Conservation (phyloP, 108 stramenopile species). For the Cylindrotheca closterium region DNA sequence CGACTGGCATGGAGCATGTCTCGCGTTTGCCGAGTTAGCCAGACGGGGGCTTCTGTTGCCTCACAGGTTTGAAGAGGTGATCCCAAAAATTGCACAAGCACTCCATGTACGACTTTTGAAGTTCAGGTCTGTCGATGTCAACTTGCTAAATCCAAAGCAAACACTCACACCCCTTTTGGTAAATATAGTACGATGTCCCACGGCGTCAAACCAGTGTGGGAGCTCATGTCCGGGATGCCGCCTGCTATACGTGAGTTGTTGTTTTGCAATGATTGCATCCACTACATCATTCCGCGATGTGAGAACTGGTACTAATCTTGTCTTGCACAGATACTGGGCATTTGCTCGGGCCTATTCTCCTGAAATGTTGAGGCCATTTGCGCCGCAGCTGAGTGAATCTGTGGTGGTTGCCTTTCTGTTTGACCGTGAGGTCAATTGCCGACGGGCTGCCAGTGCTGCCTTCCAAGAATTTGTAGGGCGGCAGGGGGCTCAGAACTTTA, state of each 20-base stretch:
- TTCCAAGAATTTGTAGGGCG: constrained; percentile 93
- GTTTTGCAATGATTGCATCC: too few relatives aligned
- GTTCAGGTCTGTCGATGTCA: too few relatives aligned
- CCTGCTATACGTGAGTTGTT: constrained; percentile 81
- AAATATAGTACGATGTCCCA: constrained; percentile 79
- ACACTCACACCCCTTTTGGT: neutral
- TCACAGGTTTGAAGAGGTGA: constrained; percentile 69
- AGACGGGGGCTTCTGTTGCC: constrained; percentile 96
- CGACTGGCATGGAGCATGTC: constrained; percentile 97
- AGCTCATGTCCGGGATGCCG: constrained; percentile 96
- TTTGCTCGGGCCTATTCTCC: constrained; percentile 97
- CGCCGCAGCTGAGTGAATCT: constrained; percentile 62
- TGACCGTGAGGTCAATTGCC: constrained; percentile 97
- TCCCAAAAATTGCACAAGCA: constrained; percentile 82
- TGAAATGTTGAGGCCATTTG: constrained; percentile 64
- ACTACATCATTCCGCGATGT: too few relatives aligned
- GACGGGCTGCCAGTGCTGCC: constrained; percentile 97
- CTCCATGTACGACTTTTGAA: constrained; percentile 43
- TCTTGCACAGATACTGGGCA: constrained; percentile 80
- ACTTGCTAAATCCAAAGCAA: too few relatives aligned
- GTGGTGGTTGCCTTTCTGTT: constrained; percentile 91
- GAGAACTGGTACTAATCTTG: too few relatives aligned
- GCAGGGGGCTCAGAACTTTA: constrained; percentile 80
- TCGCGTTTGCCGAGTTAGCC: constrained; percentile 94
- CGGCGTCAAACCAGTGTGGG: constrained; percentile 91